These are phyloP conservation scores for Dothiorella sarmentorum DNA, from an alignment of 2,329 filamentous ascomycete species.

Conservation along the genomic window DNA sequence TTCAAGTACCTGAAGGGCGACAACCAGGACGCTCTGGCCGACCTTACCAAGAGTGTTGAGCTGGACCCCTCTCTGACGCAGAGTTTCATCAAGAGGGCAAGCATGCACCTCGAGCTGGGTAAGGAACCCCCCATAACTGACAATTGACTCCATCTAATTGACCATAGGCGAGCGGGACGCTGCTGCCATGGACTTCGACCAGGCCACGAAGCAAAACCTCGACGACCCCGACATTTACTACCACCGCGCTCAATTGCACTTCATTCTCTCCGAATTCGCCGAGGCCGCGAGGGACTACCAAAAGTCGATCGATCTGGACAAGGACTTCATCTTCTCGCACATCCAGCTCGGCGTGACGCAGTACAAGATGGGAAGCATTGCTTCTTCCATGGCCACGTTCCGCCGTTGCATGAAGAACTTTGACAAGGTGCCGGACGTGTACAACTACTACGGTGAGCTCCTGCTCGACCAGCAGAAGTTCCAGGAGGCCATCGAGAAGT, in stretches of 20 bases:
- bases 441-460: constrained; percentile 99
- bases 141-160: not conserved
- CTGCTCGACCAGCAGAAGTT: constrained; percentile 96
- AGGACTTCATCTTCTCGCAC: constrained; percentile 97
- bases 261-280: constrained; percentile 90
- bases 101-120: constrained; percentile 94
- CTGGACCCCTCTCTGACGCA: constrained; percentile 84
- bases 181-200: constrained; percentile 82
- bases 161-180: constrained; percentile 71
- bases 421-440: constrained; percentile 91
- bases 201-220: constrained; percentile 78
- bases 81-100: constrained; percentile 97
- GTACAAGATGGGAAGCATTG: constrained; percentile 99
- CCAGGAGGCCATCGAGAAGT: constrained; percentile 93
- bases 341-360: constrained; percentile 98
- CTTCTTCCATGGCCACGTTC: constrained; percentile 98
- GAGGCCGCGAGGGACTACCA: constrained; percentile 98
- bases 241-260: constrained; percentile 96
- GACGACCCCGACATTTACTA: constrained; percentile 97
- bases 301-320: constrained; percentile 96
- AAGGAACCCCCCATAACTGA: constrained; percentile 25
- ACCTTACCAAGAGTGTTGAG: constrained; percentile 90
- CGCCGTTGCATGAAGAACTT: constrained; percentile 98
- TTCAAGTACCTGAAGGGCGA: constrained; percentile 92
- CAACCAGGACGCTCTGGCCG: constrained; percentile 74